Base-by-base conservation (phyloP, 2,329 filamentous ascomycete genomes). In the Fusarium floridanum region DNA sequence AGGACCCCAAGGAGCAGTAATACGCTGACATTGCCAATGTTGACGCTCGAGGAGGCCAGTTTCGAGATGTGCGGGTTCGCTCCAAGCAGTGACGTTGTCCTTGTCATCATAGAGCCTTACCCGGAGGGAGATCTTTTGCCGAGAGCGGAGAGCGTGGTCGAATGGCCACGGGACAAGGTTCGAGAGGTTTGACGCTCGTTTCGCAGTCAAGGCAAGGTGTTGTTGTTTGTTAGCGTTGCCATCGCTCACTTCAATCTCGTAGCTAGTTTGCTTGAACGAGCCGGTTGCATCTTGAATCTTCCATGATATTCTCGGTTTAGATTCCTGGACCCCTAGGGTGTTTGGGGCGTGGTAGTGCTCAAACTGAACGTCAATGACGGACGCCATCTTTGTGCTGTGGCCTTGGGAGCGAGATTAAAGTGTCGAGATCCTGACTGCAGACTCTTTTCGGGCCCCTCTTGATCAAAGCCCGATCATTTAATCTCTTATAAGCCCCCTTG, bases 21-120 rank as follows among this genome's bases (percentile, higher is more conserved):
- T 81, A 16, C 75, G 61, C 2, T 77, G 71, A 2, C 77, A 78
- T 8, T 61, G 69, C 81, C 82, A 84, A 45, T 81, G 80, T 1
- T 75, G 65, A 10, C 80, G 67, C 20, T 36, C 59, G 4, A 84
- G 64, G 1, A 84, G 72, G 3, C 82, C 82, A 4, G 78, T 72
- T 67, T 84, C 82, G 3, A 84, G 43, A 34, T 34, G 43, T 6
- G 39, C 53, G 4, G 70, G 65, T 11, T 76, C 55, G 22, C 73
- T 76, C 72, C 73, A 76, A 9, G 53, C 32, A 11, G 66, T 65
- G 17, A 45, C 22, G 9, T 71, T 43, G 7, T 48, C 14, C 2
- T 67, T 50, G 0, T 65, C 50, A 2, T 48, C 61, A 61, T 56
- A 69, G 6, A 48, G 41, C 9, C 67, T 66, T 16, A 75, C 67